Conservation (phyloP, 768 basidiomycete genomes). For the Rhizopogon roseolus region DNA sequence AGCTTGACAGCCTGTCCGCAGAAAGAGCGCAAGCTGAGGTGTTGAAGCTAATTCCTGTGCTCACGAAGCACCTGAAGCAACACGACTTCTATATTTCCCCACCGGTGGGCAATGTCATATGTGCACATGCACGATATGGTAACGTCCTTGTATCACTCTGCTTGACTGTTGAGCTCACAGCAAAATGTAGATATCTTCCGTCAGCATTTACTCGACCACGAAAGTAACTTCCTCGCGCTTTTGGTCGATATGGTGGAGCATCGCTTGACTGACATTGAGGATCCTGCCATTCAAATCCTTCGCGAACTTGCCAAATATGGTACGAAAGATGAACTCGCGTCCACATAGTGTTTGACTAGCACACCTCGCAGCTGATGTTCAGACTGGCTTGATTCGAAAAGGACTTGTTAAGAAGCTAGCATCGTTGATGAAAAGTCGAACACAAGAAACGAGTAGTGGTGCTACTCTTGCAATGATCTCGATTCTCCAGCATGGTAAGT, state of each 20-base stretch:
- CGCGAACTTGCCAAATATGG: neutral
- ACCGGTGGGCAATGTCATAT: slow-evolving; percentile 2
- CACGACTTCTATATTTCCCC: slow-evolving; percentile 2
- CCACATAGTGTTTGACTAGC: neutral
- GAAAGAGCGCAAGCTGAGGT: neutral
- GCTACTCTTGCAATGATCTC: neutral
- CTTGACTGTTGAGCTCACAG: neutral
- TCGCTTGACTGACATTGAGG: slow-evolving; percentile 3
- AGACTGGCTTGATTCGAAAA: neutral
- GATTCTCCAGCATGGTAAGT: neutral
- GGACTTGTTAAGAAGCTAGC: neutral
- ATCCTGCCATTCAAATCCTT: slow-evolving; percentile 3
- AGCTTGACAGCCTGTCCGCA: neutral
- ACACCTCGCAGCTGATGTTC: neutral
- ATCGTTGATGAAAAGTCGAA: neutral
- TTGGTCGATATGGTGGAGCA: slow-evolving; percentile 3
- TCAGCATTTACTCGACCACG: neutral
- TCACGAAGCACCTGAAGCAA: neutral
- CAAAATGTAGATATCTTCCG: neutral
- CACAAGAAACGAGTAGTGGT: neutral
- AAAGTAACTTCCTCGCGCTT: neutral
- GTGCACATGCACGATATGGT: neutral
- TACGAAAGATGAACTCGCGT: neutral
- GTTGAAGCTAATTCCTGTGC: neutral
- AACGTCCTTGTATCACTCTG: too few relatives aligned